Evolutionary conservation across 352 stramenopile genomes (phyloP), one percentile per base, ranked within the genome.

Genomic region (Phytophthora gonapodyides): DNA sequence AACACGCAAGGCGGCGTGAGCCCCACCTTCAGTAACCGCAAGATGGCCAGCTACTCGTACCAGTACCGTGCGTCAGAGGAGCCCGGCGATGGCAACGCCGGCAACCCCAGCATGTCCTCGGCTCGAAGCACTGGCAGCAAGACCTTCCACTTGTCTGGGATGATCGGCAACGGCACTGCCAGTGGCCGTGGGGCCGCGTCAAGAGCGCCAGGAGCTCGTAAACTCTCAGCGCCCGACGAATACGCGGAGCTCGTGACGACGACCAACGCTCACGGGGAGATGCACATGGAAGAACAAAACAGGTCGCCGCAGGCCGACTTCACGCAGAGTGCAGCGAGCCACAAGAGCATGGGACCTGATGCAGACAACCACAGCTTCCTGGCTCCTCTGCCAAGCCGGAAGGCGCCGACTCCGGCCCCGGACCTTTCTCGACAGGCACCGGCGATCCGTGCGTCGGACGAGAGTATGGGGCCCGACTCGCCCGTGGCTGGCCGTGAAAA

Each of bases 1-100:
- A 69, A 81, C 44, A 78, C 70, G 9, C 64, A 58, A 40, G 73
- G 73, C 50, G 73, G 57, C 15, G 65, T 78, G 12, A 81, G 73
- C 27, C 69, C 73, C 19, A 75, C 67, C 19, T 62, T 62, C 37
- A 68, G 58, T 36, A 63, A 40, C 38, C 61, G 59, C 44, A 78
- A 78, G 44, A 57, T 70, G 52, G 50, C 51, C 48, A 68, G 58
- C 50, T 77, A 67, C 35, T 67, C 57, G 36, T 81, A 76, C 43
- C 62, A 74, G 31, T 81, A 78, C 50, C 61, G 73, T 1, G 43
- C 61, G 12, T 81, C 73, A 0, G 58, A 64, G 34, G 64, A 74
- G 16, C 50, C 27, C 9, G 36, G 13, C 6, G 24, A 30, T 4
- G 34, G 34, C 40, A 67, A 40, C 15, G 37, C 30, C 8, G 31